Evolutionary conservation across 208 protist species (phyloP).

Genomic region (Histomonas meleagridis): DNA sequence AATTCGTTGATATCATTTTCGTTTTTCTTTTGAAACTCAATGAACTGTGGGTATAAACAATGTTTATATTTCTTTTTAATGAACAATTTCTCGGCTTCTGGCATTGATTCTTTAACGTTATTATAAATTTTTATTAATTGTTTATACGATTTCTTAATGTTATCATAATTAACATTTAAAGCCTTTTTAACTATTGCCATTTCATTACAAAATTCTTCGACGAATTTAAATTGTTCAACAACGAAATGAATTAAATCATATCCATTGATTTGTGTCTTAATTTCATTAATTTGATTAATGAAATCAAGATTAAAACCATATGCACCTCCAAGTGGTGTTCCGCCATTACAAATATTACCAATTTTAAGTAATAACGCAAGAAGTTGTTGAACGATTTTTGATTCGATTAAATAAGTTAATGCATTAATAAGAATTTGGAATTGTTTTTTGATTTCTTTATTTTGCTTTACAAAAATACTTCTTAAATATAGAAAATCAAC

Average conservation of each 20-base stretch:
- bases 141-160: background rate
- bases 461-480: background rate
- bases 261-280: background rate
- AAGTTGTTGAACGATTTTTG: background rate
- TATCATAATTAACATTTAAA: background rate
- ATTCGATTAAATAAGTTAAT: background rate
- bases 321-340: background rate
- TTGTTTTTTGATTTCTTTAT: background rate
- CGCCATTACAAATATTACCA: background rate
- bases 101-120: background rate
- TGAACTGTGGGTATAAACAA: background rate
- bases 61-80: background rate
- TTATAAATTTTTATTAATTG: background rate
- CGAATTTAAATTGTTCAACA: background rate
- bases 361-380: background rate
- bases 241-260: background rate
- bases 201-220: background rate
- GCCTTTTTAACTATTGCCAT: background rate
- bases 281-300: background rate
- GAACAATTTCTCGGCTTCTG: background rate
- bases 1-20: background rate
- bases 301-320: slow-evolving; percentile 26
- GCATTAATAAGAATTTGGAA: background rate
- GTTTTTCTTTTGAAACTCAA: background rate
- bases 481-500: background rate